Percentiles rank a stretch among this genome's conserved stretches.
Conservation (phyloP, 768 basidiomycete species). For the Clitopilus passeckerianus region DNA sequence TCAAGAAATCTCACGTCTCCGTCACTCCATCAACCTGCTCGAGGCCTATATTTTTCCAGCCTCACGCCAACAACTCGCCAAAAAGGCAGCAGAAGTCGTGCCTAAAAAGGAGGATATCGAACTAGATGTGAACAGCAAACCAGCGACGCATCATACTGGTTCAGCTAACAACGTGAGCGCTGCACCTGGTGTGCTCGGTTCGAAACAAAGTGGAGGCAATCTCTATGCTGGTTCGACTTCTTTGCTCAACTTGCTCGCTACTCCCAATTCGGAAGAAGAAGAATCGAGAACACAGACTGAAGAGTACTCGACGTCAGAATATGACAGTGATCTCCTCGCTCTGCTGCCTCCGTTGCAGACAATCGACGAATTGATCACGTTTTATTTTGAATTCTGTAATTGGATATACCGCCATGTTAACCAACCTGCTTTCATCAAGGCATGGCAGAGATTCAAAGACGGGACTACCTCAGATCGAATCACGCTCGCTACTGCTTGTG, state of each 20-base stretch:
- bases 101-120: constrained; percentile 54
- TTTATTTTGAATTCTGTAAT: constrained; percentile 85
- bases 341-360: constrained; percentile 60
- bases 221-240: constrained; percentile 80
- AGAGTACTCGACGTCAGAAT: constrained; percentile 47
- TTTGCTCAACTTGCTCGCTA: constrained; percentile 18
- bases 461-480: constrained; percentile 63
- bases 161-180: constrained; percentile 14
- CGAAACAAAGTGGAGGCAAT: constrained; percentile 49
- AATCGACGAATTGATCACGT: constrained; percentile 67
- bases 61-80: constrained; percentile 24
- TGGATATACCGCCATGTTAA: constrained; percentile 85
- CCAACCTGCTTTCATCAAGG: constrained; percentile 49
- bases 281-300: constrained; percentile 51
- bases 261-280: constrained; percentile 45
- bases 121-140: constrained; percentile 39
- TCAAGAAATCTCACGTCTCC: constrained; percentile 61
- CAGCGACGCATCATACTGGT: constrained; percentile 2
- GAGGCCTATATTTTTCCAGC: constrained; percentile 54
- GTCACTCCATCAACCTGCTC: constrained; percentile 63
- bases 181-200: constrained; percentile 64
- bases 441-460: constrained; percentile 73
- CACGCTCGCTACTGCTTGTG: constrained; percentile 66
- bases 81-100: constrained; percentile 8
- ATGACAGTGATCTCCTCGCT: constrained; percentile 70